Evolutionary conservation across 2,329 filamentous ascomycete species (phyloP).

Genomic region (Immersiporthe knoxdaviesiana): DNA sequence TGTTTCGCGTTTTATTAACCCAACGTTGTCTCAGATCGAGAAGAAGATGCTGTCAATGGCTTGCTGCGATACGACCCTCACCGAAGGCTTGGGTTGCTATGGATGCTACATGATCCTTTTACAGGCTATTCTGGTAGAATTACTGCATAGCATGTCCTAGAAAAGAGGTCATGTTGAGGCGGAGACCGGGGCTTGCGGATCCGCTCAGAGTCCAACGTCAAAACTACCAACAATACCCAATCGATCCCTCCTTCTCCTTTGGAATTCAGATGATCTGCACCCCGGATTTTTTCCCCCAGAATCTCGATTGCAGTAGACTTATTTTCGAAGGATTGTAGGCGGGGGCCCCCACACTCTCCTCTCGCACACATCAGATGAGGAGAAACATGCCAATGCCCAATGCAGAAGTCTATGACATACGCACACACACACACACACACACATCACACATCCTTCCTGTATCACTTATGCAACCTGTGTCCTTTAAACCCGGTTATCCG

Average conservation of each 20-base stretch:
- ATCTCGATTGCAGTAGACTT: not conserved
- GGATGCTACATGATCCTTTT: not conserved
- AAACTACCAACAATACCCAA: not conserved
- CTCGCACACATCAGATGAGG: not conserved
- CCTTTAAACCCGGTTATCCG: not conserved
- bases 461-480: not conserved
- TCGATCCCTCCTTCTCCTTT: not conserved
- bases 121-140: not conserved
- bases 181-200: not conserved
- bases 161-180: not conserved
- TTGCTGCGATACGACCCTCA: not conserved
- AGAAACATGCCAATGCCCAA: not conserved
- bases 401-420: too few species aligned
- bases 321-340: not conserved
- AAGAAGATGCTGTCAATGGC: not conserved
- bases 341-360: not conserved
- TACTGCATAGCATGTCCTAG: not conserved
- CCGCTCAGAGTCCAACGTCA: not conserved
- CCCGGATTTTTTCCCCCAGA: constrained; percentile 29
- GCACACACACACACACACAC: not conserved
- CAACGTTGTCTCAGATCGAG: not conserved
- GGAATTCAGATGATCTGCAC: constrained; percentile 12
- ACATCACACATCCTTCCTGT: not conserved
- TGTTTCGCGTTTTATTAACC: not conserved
- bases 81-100: not conserved